These are phyloP conservation scores for Cordyceps tenuipes DNA, from an alignment of 2,329 filamentous ascomycete species.

Conservation along the genomic window DNA sequence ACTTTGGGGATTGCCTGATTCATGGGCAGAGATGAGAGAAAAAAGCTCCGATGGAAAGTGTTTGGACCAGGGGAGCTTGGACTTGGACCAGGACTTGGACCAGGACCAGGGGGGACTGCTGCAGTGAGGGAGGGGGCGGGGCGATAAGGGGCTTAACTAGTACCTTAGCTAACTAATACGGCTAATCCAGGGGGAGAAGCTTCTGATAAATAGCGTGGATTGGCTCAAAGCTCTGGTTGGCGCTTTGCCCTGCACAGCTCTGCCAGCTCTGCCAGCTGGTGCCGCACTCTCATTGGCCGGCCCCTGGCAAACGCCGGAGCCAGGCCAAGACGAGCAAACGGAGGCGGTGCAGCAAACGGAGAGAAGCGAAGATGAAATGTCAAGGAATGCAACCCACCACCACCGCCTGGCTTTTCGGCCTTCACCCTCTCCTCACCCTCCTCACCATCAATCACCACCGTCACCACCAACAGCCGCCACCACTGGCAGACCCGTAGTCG, in stretches of 20 bases:
- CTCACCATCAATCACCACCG: too few species aligned
- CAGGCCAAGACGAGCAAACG: neutral
- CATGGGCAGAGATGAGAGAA: neutral
- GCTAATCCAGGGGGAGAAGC: neutral
- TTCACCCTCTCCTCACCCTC: neutral
- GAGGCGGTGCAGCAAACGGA: neutral
- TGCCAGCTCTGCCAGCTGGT: slow-evolving; percentile 3
- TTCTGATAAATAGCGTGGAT: too few species aligned
- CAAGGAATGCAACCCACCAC: slow-evolving; percentile 1
- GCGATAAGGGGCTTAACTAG: neutral
- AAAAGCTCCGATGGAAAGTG: neutral
- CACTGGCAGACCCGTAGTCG: neutral
- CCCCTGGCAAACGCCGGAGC: neutral
- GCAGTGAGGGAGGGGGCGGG: neutral
- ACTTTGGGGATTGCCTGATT: too few species aligned
- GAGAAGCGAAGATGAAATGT: neutral
- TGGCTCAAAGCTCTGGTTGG: neutral
- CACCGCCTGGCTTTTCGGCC: too few species aligned
- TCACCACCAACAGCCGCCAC: neutral
- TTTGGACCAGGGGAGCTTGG: neutral
- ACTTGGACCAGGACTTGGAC: too few species aligned
- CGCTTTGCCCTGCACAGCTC: slow-evolving; percentile 6
- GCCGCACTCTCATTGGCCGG: neutral
- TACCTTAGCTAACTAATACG: too few species aligned
- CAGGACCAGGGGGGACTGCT: too few species aligned